Evolutionary conservation across 192 early-diverging fungal species (phyloP).

Genomic region (Paraglomus brasilianum): DNA sequence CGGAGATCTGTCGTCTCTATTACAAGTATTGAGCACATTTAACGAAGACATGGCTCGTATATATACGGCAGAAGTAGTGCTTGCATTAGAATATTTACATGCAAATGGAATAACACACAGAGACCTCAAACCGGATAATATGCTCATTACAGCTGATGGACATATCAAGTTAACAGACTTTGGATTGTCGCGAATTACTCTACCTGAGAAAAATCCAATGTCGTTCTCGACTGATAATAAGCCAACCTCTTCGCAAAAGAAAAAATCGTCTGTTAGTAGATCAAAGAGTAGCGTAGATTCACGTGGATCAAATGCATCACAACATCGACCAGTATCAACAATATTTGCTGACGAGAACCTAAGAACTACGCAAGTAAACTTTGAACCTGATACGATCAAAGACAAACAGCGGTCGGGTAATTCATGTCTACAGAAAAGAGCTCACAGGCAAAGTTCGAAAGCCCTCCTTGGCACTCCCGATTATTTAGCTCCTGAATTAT

Average conservation of each 20-base stretch:
- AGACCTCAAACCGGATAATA: conserved; percentile 81
- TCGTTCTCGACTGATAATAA: conserved; percentile 38
- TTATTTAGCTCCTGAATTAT: conserved; percentile 90
- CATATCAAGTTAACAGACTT: conserved; percentile 96
- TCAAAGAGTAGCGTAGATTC: conserved; percentile 1
- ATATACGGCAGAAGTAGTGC: conserved; percentile 86
- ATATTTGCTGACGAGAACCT: conserved; percentile 26
- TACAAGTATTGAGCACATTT: conserved; percentile 75
- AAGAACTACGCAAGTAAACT: conserved; percentile 2
- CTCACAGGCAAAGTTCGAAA: conserved; percentile 43
- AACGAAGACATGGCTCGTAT: conserved; percentile 79
- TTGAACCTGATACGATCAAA: not conserved
- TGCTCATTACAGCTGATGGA: conserved; percentile 82
- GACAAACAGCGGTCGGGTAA: not conserved
- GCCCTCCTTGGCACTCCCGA: conserved; percentile 87
- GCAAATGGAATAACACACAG: conserved; percentile 86
- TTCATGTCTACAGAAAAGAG: conserved; percentile 30
- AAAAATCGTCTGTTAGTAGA: conserved; percentile 1
- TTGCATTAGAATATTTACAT: conserved; percentile 92
- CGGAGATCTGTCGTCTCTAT: conserved; percentile 77
- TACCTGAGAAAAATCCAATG: conserved; percentile 51
- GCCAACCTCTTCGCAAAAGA: conserved; percentile 34
- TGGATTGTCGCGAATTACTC: conserved; percentile 83
- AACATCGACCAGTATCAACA: conserved; percentile 23
- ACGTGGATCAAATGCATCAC: not conserved